Base-by-base conservation (phyloP, 352 stramenopile genomes). In the Phytophthora citrophthora region DNA sequence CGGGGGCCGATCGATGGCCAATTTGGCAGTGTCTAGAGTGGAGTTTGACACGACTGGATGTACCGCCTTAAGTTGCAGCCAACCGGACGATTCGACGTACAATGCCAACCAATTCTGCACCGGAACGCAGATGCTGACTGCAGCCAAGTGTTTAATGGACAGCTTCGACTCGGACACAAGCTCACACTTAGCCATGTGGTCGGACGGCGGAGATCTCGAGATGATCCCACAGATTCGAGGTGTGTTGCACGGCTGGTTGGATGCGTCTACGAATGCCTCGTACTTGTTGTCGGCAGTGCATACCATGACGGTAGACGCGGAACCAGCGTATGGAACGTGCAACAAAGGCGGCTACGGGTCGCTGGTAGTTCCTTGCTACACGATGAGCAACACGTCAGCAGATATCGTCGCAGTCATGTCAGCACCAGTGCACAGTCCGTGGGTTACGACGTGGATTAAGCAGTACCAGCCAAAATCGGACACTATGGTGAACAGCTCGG, bases 361-460 rank as follows among this genome's bases (percentile, higher is more conserved):
- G 2, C 39, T 81, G 7, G 66, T 83, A 3, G 58, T 86, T 4
- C 77, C 77, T 3, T 86, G 77, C 27, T 79, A 85, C 29, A 44
- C 55, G 16, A 54, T 66, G 39, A 48, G 41, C 8, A 66, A 66
- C 44, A 70, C 65, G 4, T 74, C 65, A 2, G 36, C 60, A 0
- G 65, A 74, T 36, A 40, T 74, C 9, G 54, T 74, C 26, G 54
- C 60, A 1, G 54, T 74, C 8, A 74, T 74, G 65, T 54, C 53
- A 18, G 41, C 32, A 12, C 65, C 65, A 8, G 60, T 74, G 7
- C 32, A 48, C 12, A 63, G 31, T 36, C 60, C 65, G 36, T 74
- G 65, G 65, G 6, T 74, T 20, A 74, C 65, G 23, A 60, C 65
- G 32, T 74, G 65, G 65, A 46, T 74, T 9, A 70, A 74, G 18